A percentile compares a stretch with the other conserved stretches of the same genome.
phyloP scores from a whole-genome alignment of 2,329 filamentous ascomycete species.

The Xylaria digitata region DNA sequence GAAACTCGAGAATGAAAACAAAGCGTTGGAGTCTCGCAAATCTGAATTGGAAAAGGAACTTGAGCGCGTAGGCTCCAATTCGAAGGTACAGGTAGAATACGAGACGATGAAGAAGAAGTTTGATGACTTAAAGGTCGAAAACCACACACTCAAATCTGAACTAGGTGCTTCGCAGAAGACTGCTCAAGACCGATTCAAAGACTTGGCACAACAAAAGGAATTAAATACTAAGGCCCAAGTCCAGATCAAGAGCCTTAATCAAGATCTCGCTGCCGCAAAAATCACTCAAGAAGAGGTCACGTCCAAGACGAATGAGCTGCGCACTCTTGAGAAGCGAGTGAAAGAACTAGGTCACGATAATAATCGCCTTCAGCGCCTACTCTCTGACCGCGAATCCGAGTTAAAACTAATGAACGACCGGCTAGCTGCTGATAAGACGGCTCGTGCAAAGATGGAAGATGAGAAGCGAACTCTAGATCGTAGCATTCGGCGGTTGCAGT shows the following conservation, averaged over 20 bases:
- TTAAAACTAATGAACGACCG: constrained; percentile 82
- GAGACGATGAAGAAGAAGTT: constrained; percentile 64
- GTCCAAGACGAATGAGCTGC: constrained; percentile 68
- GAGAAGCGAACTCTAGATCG: constrained; percentile 78
- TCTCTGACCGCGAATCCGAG: constrained; percentile 80
- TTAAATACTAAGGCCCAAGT: constrained; percentile 86
- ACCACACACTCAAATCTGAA: constrained; percentile 79
- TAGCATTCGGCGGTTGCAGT: constrained; percentile 81
- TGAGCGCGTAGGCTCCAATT: constrained; percentile 58
- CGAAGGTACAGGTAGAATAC: constrained; percentile 71
- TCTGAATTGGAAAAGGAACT: constrained; percentile 78
- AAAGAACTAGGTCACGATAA: constrained; percentile 84
- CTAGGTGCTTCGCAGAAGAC: constrained; percentile 87
- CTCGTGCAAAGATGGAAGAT: constrained; percentile 80
- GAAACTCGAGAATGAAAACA: constrained; percentile 75
- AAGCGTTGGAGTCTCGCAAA: constrained; percentile 71
- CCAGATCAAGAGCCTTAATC: constrained; percentile 81
- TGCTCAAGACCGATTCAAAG: constrained; percentile 87
- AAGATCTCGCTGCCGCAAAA: constrained; percentile 81
- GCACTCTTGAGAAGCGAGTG: constrained; percentile 82
- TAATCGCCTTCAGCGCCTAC: constrained; percentile 73
- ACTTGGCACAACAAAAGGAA: constrained; percentile 82
- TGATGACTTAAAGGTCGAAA: constrained; percentile 76
- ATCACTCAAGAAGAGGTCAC: constrained; percentile 79
- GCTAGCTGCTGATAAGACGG: constrained; percentile 77